Conservation (phyloP, 2,329 filamentous ascomycete genomes). For the Apiospora phragmitis region DNA sequence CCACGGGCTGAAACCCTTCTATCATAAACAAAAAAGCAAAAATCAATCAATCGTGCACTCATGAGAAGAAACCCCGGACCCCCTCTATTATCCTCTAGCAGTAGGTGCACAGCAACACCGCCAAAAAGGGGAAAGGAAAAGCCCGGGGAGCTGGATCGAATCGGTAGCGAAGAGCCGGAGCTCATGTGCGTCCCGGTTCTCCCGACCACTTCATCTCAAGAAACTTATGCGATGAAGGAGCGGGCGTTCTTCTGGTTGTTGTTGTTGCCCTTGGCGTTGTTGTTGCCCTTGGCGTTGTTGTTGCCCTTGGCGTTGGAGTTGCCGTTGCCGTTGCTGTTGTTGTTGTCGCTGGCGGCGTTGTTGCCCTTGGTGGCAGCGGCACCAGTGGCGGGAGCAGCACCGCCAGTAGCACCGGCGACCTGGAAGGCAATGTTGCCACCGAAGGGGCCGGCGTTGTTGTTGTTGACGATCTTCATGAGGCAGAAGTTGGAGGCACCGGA, state of each 20-base stretch:
- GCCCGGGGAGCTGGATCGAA: neutral
- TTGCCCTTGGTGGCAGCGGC: neutral
- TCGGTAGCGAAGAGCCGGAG: neutral
- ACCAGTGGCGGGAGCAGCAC: neutral
- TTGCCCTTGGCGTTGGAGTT: neutral
- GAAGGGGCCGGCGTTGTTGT: constrained; percentile 20
- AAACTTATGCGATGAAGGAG: neutral
- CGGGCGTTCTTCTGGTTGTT: constrained; percentile 5
- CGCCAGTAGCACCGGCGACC: constrained; percentile 15
- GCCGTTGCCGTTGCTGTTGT: neutral
- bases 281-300: neutral
- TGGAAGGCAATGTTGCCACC: constrained; percentile 23
- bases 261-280: neutral
- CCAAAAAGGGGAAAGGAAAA: neutral
- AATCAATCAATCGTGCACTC: neutral
- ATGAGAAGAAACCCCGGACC: neutral
- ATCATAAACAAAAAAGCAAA: neutral
- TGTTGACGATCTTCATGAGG: constrained; percentile 23
- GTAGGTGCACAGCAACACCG: neutral
- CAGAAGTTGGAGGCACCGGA: constrained; percentile 18
- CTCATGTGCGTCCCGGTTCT: neutral
- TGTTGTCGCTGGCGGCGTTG: neutral
- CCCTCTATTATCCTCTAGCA: neutral
- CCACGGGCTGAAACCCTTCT: neutral
- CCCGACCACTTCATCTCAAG: neutral